Evolutionary conservation across 208 protist species (phyloP).

Genomic region (Acanthamoeba lenticulata): DNA sequence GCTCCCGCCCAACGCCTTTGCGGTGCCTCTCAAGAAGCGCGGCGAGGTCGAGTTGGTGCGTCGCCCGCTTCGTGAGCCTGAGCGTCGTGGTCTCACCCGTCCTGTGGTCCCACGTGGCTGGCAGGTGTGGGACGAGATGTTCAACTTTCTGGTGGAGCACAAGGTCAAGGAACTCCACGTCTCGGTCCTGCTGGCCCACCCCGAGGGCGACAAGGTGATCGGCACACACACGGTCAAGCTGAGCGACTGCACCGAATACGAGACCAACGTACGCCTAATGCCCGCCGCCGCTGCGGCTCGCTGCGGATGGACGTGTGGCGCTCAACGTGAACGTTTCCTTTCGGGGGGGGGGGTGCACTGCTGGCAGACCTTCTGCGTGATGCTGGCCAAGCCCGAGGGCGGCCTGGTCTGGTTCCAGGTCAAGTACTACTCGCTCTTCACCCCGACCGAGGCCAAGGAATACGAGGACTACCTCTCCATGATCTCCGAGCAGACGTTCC

Average conservation of each 20-base stretch:
- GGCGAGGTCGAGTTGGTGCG: not conserved
- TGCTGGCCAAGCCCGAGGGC: not conserved
- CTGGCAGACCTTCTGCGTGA: not conserved
- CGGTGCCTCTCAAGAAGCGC: not conserved
- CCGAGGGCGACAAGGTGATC: slow-evolving; percentile 27
- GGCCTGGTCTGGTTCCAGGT: slow-evolving; percentile 1
- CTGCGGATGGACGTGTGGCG: too few relatives aligned
- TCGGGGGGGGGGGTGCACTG: too few relatives aligned
- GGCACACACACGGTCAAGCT: not conserved
- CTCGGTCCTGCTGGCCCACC: not conserved
- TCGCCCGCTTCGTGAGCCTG: not conserved
- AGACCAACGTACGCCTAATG: not conserved
- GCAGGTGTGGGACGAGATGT: slow-evolving; percentile 43
- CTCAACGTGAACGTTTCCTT: too few relatives aligned
- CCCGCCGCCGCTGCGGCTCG: not conserved
- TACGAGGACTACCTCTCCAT: slow-evolving; percentile 52
- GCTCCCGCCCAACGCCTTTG: not conserved
- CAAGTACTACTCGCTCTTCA: slow-evolving; percentile 50
- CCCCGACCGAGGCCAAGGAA: slow-evolving; percentile 9
- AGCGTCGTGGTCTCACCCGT: not conserved
- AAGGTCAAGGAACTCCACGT: not conserved
- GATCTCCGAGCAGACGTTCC: slow-evolving; percentile 58
- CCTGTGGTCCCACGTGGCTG: not conserved
- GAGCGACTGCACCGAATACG: slow-evolving; percentile 46
- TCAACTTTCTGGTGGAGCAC: slow-evolving; percentile 60